Evolutionary conservation across 495 filamentous ascomycete genomes (phyloP), one percentile per base, ranked within the genome.

Genomic region (Daldinia concentrica): DNA sequence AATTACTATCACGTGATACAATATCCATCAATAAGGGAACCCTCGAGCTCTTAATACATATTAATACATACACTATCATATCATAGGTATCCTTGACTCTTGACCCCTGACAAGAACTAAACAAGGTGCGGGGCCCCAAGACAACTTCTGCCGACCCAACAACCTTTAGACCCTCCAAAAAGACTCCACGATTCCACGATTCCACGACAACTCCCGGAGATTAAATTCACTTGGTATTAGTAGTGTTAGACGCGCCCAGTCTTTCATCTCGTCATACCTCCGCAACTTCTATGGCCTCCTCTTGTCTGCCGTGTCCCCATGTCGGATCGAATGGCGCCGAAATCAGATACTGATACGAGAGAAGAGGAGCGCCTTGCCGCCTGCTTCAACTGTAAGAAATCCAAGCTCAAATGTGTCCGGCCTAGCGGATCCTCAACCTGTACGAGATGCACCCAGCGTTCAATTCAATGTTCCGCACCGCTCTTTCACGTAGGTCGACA

Each of bases 401-500:
- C 88, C 72, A 92, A 92, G 77, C 86, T 90, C 68, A 86, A 88
- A 73, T 91, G 90, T 54, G 74, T 78, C 36, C 74, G 76, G 2
- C 74, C 80, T 83, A 87, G 58, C 81, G 89, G 58, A 76, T 81
- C 57, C 65, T 77, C 26, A 76, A 83, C 59, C 81, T 92, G 90
- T 70, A 87, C 89, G 45, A 89, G 87, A 74, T 93, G 90, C 75
- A 82, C 79, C 52, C 86, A 88, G 64, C 77, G 83, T 19, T 78
- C 83, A 36, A 77, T 82, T 1, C 86, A 91, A 50, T 92, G 90
- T 75, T 80, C 90, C 9, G 86, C 90, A 9, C 90, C 90, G 3
- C 87, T 85, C 41, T 90, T 91, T 77, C 89, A 90, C 55, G 83
- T 92, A 9, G 90, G 90, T 8, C 82, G 90, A 62, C 89, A 91